A percentile compares a stretch with the other conserved stretches of the same genome.
Conservation (phyloP, 495 filamentous ascomycete genomes). For the Gamarada debralockiae region DNA sequence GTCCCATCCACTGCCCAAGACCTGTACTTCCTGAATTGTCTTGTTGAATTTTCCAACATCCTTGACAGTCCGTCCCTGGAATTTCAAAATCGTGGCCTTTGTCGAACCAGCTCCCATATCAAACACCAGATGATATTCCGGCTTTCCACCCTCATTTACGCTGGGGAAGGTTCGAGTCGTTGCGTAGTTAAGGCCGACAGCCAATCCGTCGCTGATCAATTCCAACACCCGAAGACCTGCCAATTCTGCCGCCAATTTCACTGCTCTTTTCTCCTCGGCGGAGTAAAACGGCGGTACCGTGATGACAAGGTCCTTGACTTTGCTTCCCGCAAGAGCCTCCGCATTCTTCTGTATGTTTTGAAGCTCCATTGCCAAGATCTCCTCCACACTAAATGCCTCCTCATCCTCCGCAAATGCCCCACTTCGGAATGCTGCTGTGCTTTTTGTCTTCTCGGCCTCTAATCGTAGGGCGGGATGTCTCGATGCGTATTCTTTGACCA, state of each 20-base stretch:
- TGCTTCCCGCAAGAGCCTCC: constrained; percentile 69
- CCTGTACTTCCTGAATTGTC: constrained; percentile 87
- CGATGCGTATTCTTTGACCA: constrained; percentile 61
- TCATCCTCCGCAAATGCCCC: constrained; percentile 60
- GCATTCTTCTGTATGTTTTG: constrained; percentile 85
- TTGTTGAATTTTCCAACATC: constrained; percentile 94
- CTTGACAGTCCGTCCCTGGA: constrained; percentile 86
- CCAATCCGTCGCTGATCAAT: constrained; percentile 84
- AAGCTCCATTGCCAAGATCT: constrained; percentile 94
- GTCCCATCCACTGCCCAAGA: constrained; percentile 86
- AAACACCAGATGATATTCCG: constrained; percentile 89
- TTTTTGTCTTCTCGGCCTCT: constrained; percentile 51
- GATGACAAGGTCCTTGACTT: constrained; percentile 76
- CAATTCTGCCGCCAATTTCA: constrained; percentile 77
- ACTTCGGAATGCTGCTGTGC: constrained; percentile 75
- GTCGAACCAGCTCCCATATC: constrained; percentile 99
- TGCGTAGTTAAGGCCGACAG: constrained; percentile 93
- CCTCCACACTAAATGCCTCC: constrained; percentile 81
- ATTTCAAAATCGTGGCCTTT: constrained; percentile 86
- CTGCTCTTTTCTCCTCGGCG: constrained; percentile 78
- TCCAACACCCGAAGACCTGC: constrained; percentile 83
- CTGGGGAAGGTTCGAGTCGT: constrained; percentile 85
- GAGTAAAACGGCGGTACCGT: constrained; percentile 92
- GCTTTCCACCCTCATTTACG: constrained; percentile 77
- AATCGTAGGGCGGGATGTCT: constrained; percentile 69